Evolutionary conservation across 495 filamentous ascomycete species (phyloP), one percentile per base, ranked within the genome.

Genomic region (Rhypophila decipiens): DNA sequence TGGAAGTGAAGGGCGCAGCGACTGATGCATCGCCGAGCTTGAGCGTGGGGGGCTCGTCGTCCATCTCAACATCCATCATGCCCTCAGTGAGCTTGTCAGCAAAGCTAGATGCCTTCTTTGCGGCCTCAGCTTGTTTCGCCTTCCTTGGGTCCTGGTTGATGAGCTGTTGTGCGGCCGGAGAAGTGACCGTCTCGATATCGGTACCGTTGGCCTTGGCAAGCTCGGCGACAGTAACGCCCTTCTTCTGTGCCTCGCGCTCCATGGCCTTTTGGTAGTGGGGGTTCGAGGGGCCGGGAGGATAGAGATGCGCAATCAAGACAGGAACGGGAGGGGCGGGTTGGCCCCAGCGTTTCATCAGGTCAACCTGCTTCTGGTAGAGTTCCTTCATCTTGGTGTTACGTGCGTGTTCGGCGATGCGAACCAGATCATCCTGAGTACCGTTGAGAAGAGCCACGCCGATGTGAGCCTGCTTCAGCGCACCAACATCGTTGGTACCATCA

Each of bases 1-100:
- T 99, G 68, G 88, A 95, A 0, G 93, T 99, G 63, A 99, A 99
- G 0, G 93, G 93, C 2, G 93, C 93, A 42, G 93, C 93, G 34
- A 96, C 90, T 0, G 94, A 97, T 5, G 93, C 93, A 70, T 99
- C 93, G 46, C 93, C 93, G 42, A 99, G 82, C 72, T 99, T 97
- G 63, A 99, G 91, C 1, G 88, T 87, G 2, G 93, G 93, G 0
- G 93, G 91, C 60, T 96, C 93, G 62, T 81, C 84, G 57, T 90
- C 86, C 37, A 94, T 61, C 58, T 96, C 88, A 44, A 80, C 74
- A 50, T 96, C 89, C 86, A 97, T 86, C 87, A 96, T 89, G 31
- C 81, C 82, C 24, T 74, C 68, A 8, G 89, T 90, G 53, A 97
- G 76, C 69, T 87, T 90, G 59, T 97, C 94, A 9, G 91, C 88